Evolutionary conservation across 2,329 filamentous ascomycete species (phyloP).

Genomic region (Colletotrichum sp.): DNA sequence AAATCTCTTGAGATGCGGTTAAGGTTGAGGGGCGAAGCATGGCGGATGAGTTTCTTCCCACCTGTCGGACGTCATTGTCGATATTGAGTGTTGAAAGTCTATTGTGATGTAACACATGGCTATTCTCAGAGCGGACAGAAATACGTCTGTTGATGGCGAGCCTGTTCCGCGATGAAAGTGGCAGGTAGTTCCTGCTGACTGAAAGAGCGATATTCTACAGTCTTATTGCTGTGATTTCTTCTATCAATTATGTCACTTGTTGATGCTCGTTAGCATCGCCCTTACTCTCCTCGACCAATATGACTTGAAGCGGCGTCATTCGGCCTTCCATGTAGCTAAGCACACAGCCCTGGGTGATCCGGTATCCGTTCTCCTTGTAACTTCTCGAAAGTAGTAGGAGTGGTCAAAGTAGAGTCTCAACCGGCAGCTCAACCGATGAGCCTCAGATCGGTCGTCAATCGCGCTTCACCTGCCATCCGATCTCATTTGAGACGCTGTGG

Average conservation of each 20-base stretch:
- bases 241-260: background rate
- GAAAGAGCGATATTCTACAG: background rate
- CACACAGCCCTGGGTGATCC: background rate
- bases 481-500: slow-evolving; percentile 6
- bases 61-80: background rate
- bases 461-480: slow-evolving; percentile 3
- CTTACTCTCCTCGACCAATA: background rate
- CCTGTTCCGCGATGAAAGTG: background rate
- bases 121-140: background rate
- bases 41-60: background rate
- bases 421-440: background rate
- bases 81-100: background rate
- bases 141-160: background rate
- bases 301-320: background rate
- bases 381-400: background rate
- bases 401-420: background rate
- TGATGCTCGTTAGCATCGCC: background rate
- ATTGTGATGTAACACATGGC: background rate
- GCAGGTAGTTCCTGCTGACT: background rate
- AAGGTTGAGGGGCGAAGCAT: background rate
- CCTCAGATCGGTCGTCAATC: background rate
- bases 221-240: background rate
- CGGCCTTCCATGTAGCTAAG: background rate
- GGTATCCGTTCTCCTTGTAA: background rate
- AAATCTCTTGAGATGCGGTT: background rate